phyloP scores from a whole-genome alignment of 176 grass and related monocot genomes.

The Aegilops tauschii region DNA sequence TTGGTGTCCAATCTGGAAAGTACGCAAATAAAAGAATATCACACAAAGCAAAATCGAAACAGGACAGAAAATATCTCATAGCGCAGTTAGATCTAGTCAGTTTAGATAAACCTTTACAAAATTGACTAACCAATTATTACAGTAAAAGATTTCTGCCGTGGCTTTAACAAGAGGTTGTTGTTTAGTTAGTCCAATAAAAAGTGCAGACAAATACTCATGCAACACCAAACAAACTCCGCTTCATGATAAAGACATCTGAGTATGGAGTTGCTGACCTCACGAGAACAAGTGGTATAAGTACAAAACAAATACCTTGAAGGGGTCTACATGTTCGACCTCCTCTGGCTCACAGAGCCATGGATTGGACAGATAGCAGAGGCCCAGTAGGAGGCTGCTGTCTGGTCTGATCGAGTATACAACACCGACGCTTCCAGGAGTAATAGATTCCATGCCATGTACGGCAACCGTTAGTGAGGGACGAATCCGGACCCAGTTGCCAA shows the following conservation, averaged over 20 bases:
- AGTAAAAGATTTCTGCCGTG: background rate
- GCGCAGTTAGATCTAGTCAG: background rate
- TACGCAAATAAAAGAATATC: slow-evolving; percentile 15
- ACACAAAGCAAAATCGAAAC: slow-evolving; percentile 29
- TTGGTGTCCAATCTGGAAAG: slow-evolving; percentile 86
- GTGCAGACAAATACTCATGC: background rate
- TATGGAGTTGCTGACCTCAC: background rate
- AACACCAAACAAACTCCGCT: background rate
- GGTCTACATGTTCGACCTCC: slow-evolving; percentile 96
- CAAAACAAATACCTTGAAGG: slow-evolving; percentile 74
- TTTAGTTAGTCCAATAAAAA: slow-evolving; percentile 21
- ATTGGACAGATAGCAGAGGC: slow-evolving; percentile 87
- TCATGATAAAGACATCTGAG: slow-evolving; percentile 11
- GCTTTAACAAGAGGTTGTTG: background rate
- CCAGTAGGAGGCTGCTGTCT: slow-evolving; percentile 92
- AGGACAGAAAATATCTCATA: background rate
- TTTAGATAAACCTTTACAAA: background rate
- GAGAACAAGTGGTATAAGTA: slow-evolving; percentile 3
- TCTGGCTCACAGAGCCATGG: slow-evolving; percentile 98
- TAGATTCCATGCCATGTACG: slow-evolving; percentile 91
- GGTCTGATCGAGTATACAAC: slow-evolving; percentile 95
- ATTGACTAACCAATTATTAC: background rate
- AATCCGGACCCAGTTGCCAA: slow-evolving; percentile 91
- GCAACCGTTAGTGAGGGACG: slow-evolving; percentile 69
- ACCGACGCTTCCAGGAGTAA: slow-evolving; percentile 91